phyloP scores from a whole-genome alignment of 2,329 filamentous ascomycete genomes.

The Cercospora janseana region DNA sequence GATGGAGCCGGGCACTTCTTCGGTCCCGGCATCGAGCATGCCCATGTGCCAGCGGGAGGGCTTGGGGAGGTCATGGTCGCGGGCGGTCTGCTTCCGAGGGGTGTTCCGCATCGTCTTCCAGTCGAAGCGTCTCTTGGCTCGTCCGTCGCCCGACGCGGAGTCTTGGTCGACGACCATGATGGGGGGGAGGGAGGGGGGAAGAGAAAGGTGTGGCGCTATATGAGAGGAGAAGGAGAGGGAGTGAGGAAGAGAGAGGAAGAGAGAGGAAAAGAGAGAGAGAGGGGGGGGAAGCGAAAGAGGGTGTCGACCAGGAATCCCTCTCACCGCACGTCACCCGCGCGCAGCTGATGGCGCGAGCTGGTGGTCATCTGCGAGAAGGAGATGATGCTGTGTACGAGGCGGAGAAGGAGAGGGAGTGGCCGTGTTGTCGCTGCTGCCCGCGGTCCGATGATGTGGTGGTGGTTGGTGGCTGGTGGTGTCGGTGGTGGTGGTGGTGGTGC shows the following conservation, averaged over 20 bases:
- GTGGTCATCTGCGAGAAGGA: no score
- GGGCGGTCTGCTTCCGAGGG: constrained; percentile 8
- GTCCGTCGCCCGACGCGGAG: constrained; percentile 8
- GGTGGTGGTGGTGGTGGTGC: no score
- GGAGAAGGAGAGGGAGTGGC: no score
- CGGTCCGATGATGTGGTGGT: no score
- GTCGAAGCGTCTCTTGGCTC: constrained; percentile 26
- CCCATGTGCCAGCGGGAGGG: constrained; percentile 59
- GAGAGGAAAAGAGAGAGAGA: background rate
- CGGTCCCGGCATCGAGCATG: constrained; percentile 75
- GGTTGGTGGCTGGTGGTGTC: no score
- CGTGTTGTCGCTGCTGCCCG: no score
- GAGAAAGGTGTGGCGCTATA: background rate
- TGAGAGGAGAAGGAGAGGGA: background rate
- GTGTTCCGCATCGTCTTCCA: constrained; percentile 27
- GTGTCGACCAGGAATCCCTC: constrained; percentile 1
- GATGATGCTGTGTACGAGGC: no score
- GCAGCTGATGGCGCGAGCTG: background rate
- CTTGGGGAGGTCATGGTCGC: constrained; percentile 14
- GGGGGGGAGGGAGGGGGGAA: background rate
- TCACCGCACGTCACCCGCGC: background rate
- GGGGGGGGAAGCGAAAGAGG: background rate
- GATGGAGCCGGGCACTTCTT: constrained; percentile 75
- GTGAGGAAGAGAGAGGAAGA: background rate
- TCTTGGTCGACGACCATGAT: background rate